Conservation (phyloP, 768 basidiomycete genomes). For the Rhodocollybia butyracea region DNA sequence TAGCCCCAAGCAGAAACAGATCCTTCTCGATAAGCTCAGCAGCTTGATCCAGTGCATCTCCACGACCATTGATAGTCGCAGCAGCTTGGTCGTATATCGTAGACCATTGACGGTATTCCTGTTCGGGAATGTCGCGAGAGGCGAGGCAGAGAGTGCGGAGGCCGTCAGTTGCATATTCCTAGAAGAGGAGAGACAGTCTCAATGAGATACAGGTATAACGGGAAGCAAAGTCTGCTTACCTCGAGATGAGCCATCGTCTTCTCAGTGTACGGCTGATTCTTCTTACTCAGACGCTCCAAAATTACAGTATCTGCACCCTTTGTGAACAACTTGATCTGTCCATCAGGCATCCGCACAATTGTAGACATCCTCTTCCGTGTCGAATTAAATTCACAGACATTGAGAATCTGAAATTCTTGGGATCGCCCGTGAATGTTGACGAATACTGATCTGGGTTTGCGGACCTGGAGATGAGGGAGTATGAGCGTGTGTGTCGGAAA, state of each 20-base stretch:
- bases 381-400: slow-evolving; percentile 99
- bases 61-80: slow-evolving; percentile 91
- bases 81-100: slow-evolving; percentile 89
- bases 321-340: slow-evolving; percentile 90
- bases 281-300: slow-evolving; percentile 83
- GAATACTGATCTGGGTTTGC: slow-evolving; percentile 95
- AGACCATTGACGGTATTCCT: slow-evolving; percentile 90
- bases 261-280: slow-evolving; percentile 81
- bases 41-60: slow-evolving; percentile 90
- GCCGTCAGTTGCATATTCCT: slow-evolving; percentile 98
- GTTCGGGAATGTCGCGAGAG: slow-evolving; percentile 86
- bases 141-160: slow-evolving; percentile 96
- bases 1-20: slow-evolving; percentile 89
- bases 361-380: slow-evolving; percentile 98
- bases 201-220: slow-evolving; percentile 6
- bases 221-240: slow-evolving; percentile 36
- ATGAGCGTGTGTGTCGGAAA: no score
- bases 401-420: slow-evolving; percentile 86
- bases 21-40: slow-evolving; percentile 97
- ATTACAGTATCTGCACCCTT: slow-evolving; percentile 99
- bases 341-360: slow-evolving; percentile 80
- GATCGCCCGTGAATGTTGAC: slow-evolving; percentile 71
- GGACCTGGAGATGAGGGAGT: slow-evolving; percentile 49
- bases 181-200: no score
- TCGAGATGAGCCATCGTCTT: slow-evolving; percentile 88